Evolutionary conservation across 2,329 filamentous ascomycete species (phyloP).

Genomic region (Rutstroemia sydowiana): DNA sequence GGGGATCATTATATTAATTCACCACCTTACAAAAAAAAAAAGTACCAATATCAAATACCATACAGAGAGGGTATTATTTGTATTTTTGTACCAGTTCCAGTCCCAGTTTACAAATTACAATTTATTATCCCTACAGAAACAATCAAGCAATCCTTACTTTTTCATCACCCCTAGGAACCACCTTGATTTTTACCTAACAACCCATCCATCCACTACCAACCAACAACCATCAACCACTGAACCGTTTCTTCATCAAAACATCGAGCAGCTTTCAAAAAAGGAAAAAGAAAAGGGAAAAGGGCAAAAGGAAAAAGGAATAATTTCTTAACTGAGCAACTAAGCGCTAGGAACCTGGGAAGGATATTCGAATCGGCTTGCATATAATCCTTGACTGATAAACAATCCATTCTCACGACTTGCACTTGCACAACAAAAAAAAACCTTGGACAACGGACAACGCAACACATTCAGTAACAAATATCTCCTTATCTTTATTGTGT

Average conservation of each 20-base stretch:
- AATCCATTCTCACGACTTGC: background rate
- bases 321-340: no score
- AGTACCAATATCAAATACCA: no score
- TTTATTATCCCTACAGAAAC: no score
- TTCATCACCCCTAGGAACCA: background rate
- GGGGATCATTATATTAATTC: no score
- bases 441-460: no score
- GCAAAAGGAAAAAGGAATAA: background rate
- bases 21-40: no score
- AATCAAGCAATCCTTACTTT: background rate
- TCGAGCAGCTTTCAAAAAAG: background rate
- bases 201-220: background rate
- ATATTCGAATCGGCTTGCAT: no score
- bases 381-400: background rate
- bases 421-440: background rate
- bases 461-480: background rate
- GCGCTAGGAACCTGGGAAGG: no score
- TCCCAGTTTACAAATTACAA: no score
- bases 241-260: background rate
- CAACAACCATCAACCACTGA: no score
- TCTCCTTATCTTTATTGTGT: background rate
- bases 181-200: no score
- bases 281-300: background rate
- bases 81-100: background rate
- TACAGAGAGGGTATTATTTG: no score